phyloP scores from a whole-genome alignment of 2,329 filamentous ascomycete species.

The Gnomoniopsis sp. region DNA sequence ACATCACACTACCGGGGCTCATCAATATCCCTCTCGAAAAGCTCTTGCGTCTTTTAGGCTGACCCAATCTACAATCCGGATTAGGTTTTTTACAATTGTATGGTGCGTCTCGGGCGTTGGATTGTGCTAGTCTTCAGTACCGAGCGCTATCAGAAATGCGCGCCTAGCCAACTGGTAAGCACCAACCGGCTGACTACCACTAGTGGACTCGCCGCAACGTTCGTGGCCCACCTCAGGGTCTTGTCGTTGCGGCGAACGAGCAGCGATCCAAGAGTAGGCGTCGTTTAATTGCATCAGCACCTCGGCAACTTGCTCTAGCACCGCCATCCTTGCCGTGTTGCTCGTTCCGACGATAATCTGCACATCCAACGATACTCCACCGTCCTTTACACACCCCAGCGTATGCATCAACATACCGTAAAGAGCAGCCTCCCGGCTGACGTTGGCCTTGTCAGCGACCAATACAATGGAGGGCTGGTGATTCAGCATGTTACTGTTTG shows the following conservation, averaged over 20 bases:
- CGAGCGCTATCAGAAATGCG: too few species aligned
- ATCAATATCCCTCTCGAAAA: too few species aligned
- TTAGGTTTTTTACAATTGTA: too few species aligned
- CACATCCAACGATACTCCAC: not conserved
- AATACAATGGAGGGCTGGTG: slow-evolving; percentile 41
- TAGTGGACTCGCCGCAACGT: too few species aligned
- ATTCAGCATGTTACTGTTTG: slow-evolving; percentile 38
- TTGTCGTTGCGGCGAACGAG: not conserved
- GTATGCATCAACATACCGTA: slow-evolving; percentile 49
- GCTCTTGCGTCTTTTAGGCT: too few species aligned
- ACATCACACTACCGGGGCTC: too few species aligned
- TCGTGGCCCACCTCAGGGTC: too few species aligned
- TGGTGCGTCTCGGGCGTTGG: too few species aligned
- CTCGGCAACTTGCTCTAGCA: slow-evolving; percentile 42
- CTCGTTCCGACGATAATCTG: slow-evolving; percentile 45
- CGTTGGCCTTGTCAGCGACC: slow-evolving; percentile 41
- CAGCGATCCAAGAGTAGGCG: too few species aligned
- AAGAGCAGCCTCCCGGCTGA: slow-evolving; percentile 38
- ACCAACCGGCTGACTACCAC: too few species aligned
- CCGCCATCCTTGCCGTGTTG: slow-evolving; percentile 18
- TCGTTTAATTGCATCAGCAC: slow-evolving; percentile 42
- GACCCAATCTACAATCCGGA: too few species aligned
- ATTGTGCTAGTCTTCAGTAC: too few species aligned
- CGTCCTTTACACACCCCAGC: slow-evolving; percentile 22
- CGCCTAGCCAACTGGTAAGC: slow-evolving; percentile 31